Evolutionary conservation across 805 yeast species (phyloP).

Genomic region (Starmerella khaoyaiensis): DNA sequence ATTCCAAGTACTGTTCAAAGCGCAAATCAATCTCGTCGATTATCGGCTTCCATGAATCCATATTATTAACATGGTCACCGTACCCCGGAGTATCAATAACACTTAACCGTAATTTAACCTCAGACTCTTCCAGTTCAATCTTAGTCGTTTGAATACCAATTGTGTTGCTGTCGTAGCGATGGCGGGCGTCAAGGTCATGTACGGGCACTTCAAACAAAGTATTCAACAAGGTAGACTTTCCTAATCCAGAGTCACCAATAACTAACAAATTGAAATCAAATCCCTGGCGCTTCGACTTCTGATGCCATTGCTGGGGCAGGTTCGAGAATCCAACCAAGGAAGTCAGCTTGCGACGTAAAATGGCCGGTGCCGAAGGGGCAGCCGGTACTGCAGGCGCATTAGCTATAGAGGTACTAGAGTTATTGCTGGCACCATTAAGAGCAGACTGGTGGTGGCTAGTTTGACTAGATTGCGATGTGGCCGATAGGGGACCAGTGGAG

Average conservation of each 20-base stretch:
- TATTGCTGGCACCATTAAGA: no score
- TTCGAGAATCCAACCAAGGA: constrained; percentile 96
- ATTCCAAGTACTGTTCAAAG: constrained; percentile 78
- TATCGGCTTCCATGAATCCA: constrained; percentile 77
- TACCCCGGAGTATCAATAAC: constrained; percentile 88
- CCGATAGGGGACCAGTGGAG: no score
- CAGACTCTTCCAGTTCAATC: constrained; percentile 81
- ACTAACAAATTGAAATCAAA: constrained; percentile 79
- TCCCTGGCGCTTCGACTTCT: constrained; percentile 80
- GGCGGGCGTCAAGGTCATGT: constrained; percentile 34
- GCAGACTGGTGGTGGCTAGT: no score
- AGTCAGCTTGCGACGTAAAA: constrained; percentile 70
- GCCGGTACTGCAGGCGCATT: constrained; percentile 1
- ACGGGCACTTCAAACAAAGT: constrained; percentile 68
- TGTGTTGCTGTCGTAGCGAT: constrained; percentile 11
- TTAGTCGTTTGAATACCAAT: constrained; percentile 46
- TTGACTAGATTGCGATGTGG: no score
- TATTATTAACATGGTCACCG: constrained; percentile 77
- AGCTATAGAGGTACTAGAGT: no score
- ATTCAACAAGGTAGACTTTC: constrained; percentile 83
- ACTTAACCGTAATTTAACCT: constrained; percentile 71
- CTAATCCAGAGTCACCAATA: constrained; percentile 76
- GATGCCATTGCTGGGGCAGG: constrained; percentile 97
- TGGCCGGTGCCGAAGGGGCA: constrained; percentile 33
- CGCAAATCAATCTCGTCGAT: constrained; percentile 77